Conservation (phyloP, 257 asterid genomes). For the Solanum arcanum region DNA sequence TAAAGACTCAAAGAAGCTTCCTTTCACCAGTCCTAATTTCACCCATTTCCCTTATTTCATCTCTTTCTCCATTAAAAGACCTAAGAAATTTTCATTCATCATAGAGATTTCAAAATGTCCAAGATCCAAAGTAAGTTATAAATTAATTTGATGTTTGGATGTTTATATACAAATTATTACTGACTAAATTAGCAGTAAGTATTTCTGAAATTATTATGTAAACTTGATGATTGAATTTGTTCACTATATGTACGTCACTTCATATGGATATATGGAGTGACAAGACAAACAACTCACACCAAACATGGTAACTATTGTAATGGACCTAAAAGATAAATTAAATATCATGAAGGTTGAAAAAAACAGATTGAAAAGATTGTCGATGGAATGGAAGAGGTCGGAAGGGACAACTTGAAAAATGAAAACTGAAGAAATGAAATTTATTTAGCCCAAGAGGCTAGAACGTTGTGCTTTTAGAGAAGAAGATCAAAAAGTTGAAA, state of each 20-base stretch:
- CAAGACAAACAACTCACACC: background rate
- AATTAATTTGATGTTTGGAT: background rate
- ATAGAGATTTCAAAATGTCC: background rate
- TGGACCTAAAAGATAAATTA: background rate
- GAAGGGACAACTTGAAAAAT: background rate
- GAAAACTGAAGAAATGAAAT: background rate
- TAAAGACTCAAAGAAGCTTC: no score
- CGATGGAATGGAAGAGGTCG: background rate
- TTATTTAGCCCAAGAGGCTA: background rate
- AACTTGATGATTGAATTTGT: background rate
- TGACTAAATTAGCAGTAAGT: no score
- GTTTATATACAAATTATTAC: no score
- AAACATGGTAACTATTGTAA: background rate
- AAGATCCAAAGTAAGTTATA: background rate
- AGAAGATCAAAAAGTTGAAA: background rate
- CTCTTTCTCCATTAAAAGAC: no score
- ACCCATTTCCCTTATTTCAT: no score
- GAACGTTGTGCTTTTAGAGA: background rate
- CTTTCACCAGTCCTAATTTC: no score
- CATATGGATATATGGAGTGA: background rate
- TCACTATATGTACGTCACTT: background rate
- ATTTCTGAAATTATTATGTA: background rate
- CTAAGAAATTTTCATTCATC: no score
- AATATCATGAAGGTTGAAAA: background rate
- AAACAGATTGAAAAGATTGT: background rate